Conservation (phyloP, 2,329 filamentous ascomycete species). For the Penicillium sp. region DNA sequence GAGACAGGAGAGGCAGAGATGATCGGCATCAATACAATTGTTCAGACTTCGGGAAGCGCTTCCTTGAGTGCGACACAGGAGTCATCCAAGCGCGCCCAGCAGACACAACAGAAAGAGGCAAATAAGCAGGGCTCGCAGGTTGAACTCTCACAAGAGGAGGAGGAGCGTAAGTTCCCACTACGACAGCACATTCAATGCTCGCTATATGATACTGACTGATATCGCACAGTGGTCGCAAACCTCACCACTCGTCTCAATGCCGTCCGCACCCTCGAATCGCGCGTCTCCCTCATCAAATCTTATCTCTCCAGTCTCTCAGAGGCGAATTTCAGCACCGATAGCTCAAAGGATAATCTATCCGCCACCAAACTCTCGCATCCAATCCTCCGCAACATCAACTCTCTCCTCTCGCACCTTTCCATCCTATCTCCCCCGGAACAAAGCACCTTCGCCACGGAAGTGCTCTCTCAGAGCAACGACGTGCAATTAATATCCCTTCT, state of each 20-base stretch:
- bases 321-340: slow-evolving; percentile 53
- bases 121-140: slow-evolving; percentile 28
- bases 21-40: slow-evolving; percentile 94
- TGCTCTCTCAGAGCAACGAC: slow-evolving; percentile 77
- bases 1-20: slow-evolving; percentile 96
- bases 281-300: slow-evolving; percentile 68
- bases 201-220: slow-evolving; percentile 16
- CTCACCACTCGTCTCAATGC: slow-evolving; percentile 89
- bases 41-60: slow-evolving; percentile 78
- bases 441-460: slow-evolving; percentile 66
- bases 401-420: slow-evolving; percentile 77
- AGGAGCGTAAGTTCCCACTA: slow-evolving; percentile 53
- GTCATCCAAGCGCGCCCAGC: slow-evolving; percentile 13
- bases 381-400: slow-evolving; percentile 83
- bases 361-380: slow-evolving; percentile 63
- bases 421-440: slow-evolving; percentile 73
- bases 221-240: slow-evolving; percentile 54
- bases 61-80: slow-evolving; percentile 52
- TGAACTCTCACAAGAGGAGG: slow-evolving; percentile 58
- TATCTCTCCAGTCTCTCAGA: slow-evolving; percentile 74
- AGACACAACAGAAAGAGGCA: slow-evolving; percentile 20
- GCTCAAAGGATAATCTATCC: slow-evolving; percentile 32
- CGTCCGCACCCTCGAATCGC: slow-evolving; percentile 84
- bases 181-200: not conserved
- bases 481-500: slow-evolving; percentile 76